Evolutionary conservation across 1,284 basidiomycete species (phyloP), one percentile per base, ranked within the genome.

Genomic region (Cutaneotrichosporon spelunceum): DNA sequence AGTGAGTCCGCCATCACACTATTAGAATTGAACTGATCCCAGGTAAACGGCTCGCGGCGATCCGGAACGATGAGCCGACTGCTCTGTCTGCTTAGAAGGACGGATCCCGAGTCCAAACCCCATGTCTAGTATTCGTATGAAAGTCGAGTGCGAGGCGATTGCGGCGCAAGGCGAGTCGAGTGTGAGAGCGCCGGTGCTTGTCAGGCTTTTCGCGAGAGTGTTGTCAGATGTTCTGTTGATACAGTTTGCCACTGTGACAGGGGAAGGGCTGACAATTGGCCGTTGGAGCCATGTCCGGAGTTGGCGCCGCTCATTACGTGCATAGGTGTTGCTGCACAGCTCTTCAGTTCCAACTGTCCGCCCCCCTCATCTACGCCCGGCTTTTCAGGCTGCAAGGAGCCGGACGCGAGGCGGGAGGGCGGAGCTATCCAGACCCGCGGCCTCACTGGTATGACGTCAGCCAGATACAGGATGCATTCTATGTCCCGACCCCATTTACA

Each of bases 1-100:
- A 66, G 65, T 66, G 42, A 63, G 63, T 62, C 13, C n/a, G 39
- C 21, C 26, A 1, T 21, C 29, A 9, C 45, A 5, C 21, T 26
- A 4, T 13, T 2, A 24, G 23, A 14, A 42, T 10, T n/a, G 7
- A 33, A 23, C 55, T 53, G 33, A 56, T 42, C 33, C 16, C 56
- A 55, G 56, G 53, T 62, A 57, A 62, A 53, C 56, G 36, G 59
- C 56, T 60, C 53, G 59, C 53, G 6, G 8, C 24, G 52, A 53
- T 42, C 39, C 39, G 19, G 39, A 42, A 39, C 16, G 33, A 53
- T 34, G 27, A 33, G 50, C 33, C 34, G 52, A 39, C 52, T 39
- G 52, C 34, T 50, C 48, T 42, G 39, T 19, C 19, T 16, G 19
- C 39, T 19, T 13, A 16, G 16, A 42, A 19, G 39, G 39, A 42